Evolutionary conservation across 2,329 filamentous ascomycete genomes (phyloP), one percentile per base, ranked within the genome.

Genomic region (Monosporascus sp.): DNA sequence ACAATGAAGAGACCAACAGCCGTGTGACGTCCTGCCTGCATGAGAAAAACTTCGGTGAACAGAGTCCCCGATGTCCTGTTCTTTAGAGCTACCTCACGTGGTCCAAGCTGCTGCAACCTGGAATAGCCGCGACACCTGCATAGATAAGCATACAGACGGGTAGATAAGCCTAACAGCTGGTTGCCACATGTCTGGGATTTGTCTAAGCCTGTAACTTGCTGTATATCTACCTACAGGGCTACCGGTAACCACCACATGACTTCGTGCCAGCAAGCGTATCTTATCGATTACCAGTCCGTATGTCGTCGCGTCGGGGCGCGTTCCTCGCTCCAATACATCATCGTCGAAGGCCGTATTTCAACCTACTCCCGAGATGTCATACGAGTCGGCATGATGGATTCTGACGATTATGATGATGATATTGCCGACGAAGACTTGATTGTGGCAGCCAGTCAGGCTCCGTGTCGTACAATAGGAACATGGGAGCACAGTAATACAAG

Each of bases 381-480:
- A 63, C 61, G 11, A 20, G 9, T 56, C 44, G 34, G 50, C 50
- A 61, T 46, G 46, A 81, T 82, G 80, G 77, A 82, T 55, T 77
- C 73, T 55, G 82, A 87, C 59, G 83, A 86, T 46, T 87, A 83
- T 63, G 83, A 83, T 54, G 83, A 84, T 56, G 79, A 81, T 57
- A 78, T 87, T 50, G 78, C 81, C 50, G 86, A 89, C 56, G 85
- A 86, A 62, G 85, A 87, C 59, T 72, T 89, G 54, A 75, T 88
- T 45, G 72, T 79, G 37, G 85, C 79, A 7, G 75, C 84, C 22
- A 83, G 80, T 38, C 79, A 85, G 57, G 69, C 70, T 19, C 59
- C 58, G 67, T 53, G 55, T 60, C 57, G 54, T 61, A 22, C 53
- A 56, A 49, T 56, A 40, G 40, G 58, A 48, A 40, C 49, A 41